phyloP scores from a whole-genome alignment of 495 filamentous ascomycete species.

The Oidiodendron maius region DNA sequence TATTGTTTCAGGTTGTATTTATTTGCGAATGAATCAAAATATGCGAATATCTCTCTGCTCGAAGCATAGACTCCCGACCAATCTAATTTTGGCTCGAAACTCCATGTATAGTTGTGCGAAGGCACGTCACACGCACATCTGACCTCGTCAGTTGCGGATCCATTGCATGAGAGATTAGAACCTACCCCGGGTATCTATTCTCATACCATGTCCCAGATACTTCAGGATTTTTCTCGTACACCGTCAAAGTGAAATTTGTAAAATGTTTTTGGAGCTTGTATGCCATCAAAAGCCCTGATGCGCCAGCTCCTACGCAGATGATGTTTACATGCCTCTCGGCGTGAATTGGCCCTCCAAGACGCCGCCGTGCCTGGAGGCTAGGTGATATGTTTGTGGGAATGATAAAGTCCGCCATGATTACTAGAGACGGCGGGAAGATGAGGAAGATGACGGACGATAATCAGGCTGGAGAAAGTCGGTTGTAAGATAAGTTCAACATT shows the following conservation, averaged over 20 bases:
- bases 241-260: conserved; percentile 3
- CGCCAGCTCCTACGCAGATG: conserved; percentile 33
- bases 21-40: conserved; percentile 47
- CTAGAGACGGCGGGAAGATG: neutral
- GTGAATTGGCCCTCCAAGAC: conserved; percentile 15
- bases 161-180: conserved; percentile 26
- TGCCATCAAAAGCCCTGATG: conserved; percentile 31
- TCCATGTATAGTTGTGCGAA: conserved; percentile 31
- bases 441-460: neutral
- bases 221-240: conserved; percentile 73
- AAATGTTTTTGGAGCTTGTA: conserved; percentile 26
- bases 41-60: conserved; percentile 41
- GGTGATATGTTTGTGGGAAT: neutral
- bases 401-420: conserved; percentile 11
- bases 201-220: conserved; percentile 56
- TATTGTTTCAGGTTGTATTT: conserved; percentile 48
- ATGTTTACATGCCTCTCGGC: conserved; percentile 29
- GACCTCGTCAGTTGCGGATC: conserved; percentile 10
- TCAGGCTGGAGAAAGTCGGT: neutral
- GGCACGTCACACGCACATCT: conserved; percentile 35
- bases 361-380: neutral
- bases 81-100: conserved; percentile 34
- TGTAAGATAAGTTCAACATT: no score
- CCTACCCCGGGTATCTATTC: conserved; percentile 47
- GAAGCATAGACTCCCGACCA: conserved; percentile 33